Base-by-base conservation (phyloP, 495 filamentous ascomycete genomes). In the Hyaloscypha variabilis region DNA sequence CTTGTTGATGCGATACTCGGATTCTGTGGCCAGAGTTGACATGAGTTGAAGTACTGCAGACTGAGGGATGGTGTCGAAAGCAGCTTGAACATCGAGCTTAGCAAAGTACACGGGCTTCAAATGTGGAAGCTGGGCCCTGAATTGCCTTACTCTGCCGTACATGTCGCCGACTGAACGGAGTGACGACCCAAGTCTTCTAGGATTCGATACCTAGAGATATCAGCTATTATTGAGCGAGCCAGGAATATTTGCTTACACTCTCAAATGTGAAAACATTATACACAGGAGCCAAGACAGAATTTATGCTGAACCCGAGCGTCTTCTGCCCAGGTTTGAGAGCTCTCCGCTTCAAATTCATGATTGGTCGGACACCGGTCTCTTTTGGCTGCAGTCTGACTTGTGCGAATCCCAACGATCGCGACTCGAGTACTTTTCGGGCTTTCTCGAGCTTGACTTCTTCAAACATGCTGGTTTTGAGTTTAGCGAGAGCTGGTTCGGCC, bases 61-160 rank as follows among this genome's bases (percentile, higher is more conserved):
- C 70, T 98, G 96, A 0, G 95, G 95, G 54, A 99, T 97, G 0
- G 91, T 97, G 73, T 99, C 95, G 73, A 97, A 99, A 60, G 95
- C 97, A 10, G 92, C 85, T 74, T 92, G 82, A 29, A 97, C 92
- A 74, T 99, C 95, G 17, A 97, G 79, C 74, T 98, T 99, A 49
- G 89, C 93, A 70, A 98, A 97, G 73, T 90, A 97, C 10, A 93
- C 71, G 28, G 28, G 60, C 60, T 60, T 67, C 39, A 28, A 24
- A 19, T 50, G 19, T 8, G 11, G n/a, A 46, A 80, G 58, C 11
- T 59, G 60, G 6, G 73, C 56, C 67, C 89, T 88, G 77, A 97
- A 97, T 1, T 67, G 65, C 70, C 88, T 91, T 34, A 99, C 75
- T 34, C 85, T 85, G n/a, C 79, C 75, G 72, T 96, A 92, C 52